phyloP scores from a whole-genome alignment of 2,329 filamentous ascomycete genomes.

The Aureobasidium lini region DNA sequence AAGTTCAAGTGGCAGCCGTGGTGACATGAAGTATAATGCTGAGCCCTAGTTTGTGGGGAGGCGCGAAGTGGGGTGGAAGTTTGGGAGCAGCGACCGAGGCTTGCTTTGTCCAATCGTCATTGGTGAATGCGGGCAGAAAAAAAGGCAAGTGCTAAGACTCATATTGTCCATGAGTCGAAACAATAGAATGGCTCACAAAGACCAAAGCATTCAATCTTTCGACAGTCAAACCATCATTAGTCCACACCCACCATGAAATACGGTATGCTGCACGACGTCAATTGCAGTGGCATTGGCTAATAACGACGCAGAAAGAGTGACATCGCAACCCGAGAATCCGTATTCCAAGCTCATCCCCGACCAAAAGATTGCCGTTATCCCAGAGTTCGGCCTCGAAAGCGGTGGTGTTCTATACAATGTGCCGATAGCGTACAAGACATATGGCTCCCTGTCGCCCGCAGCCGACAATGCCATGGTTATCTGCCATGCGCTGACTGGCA shows the following conservation, averaged over 20 bases:
- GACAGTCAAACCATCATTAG: background rate
- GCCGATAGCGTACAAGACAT: conserved; percentile 57
- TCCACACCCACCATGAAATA: conserved; percentile 1
- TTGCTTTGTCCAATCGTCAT: conserved; percentile 2
- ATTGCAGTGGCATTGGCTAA: background rate
- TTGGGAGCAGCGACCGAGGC: background rate
- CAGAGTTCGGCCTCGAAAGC: conserved; percentile 87
- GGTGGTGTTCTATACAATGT: conserved; percentile 75
- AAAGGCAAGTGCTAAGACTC: background rate
- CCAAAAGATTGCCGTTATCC: conserved; percentile 78
- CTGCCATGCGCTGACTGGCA: conserved; percentile 80
- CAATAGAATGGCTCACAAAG: background rate
- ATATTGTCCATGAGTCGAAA: background rate
- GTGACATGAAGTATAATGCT: background rate
- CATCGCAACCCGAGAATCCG: conserved; percentile 78
- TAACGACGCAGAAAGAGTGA: conserved; percentile 27
- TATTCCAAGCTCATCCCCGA: conserved; percentile 80
- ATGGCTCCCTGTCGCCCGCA: conserved; percentile 48
- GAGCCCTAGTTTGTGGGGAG: background rate
- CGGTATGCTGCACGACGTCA: background rate
- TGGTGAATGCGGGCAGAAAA: conserved; percentile 3
- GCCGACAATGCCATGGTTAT: conserved; percentile 59
- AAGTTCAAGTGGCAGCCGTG: background rate
- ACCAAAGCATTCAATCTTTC: background rate
- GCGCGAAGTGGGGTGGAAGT: background rate